These are phyloP conservation scores for Ustilago shanxiensis DNA, from an alignment of 1,284 basidiomycete genomes.

Conservation along the genomic window DNA sequence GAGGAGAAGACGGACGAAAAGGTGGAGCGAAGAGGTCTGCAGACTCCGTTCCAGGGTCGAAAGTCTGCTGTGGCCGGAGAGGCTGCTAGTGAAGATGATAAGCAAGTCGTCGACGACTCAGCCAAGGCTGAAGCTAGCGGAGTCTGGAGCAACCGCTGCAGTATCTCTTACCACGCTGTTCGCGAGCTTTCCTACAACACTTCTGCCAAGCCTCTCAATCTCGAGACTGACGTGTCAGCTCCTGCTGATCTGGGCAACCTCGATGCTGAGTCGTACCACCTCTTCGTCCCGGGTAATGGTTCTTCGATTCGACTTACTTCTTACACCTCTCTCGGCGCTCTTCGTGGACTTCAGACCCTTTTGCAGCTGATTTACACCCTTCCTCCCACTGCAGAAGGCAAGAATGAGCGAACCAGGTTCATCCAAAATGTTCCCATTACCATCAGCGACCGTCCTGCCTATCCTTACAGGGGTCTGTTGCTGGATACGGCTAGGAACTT, in stretches of 20 bases:
- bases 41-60: slow-evolving; percentile 20
- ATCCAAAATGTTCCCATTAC: slow-evolving; percentile 73
- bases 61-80: neutral
- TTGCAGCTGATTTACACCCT: slow-evolving; percentile 75
- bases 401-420: slow-evolving; percentile 10
- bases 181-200: slow-evolving; percentile 23
- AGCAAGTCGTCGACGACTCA: neutral
- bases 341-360: slow-evolving; percentile 86
- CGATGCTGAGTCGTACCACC: slow-evolving; percentile 76
- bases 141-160: slow-evolving; percentile 32
- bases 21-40: slow-evolving; percentile 6
- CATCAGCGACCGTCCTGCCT: slow-evolving; percentile 72
- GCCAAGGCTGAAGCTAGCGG: neutral
- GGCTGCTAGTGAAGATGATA: neutral
- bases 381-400: slow-evolving; percentile 66
- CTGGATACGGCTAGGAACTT: slow-evolving; percentile 82
- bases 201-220: slow-evolving; percentile 15
- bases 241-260: slow-evolving; percentile 35
- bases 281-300: slow-evolving; percentile 77
- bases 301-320: slow-evolving; percentile 76
- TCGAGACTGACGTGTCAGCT: slow-evolving; percentile 26
- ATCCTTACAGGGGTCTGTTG: slow-evolving; percentile 77
- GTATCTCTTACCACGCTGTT: slow-evolving; percentile 23
- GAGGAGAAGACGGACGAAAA: neutral
- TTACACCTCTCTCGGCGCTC: slow-evolving; percentile 81